Conservation (phyloP, 2,329 filamentous ascomycete species). For the Incumbomyces delicatus region DNA sequence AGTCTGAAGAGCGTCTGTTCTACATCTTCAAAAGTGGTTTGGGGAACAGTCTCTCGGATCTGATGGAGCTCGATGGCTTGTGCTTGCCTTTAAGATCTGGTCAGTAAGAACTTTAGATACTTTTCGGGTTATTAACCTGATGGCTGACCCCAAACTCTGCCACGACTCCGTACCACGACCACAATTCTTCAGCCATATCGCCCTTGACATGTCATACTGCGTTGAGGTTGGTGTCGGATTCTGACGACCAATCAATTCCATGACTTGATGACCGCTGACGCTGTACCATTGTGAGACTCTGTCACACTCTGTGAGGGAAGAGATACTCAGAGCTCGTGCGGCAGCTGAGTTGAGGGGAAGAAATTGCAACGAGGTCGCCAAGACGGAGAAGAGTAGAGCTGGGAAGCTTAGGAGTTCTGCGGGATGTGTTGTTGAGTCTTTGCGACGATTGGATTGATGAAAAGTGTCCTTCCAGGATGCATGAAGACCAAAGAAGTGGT, state of each 20-base stretch:
- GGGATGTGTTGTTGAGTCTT: background rate
- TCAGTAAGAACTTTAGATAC: background rate
- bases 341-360: background rate
- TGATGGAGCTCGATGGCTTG: constrained; percentile 9
- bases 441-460: background rate
- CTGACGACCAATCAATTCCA: constrained; percentile 7
- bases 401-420: constrained; percentile 6
- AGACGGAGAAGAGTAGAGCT: constrained; percentile 7
- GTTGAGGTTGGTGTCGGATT: constrained; percentile 6
- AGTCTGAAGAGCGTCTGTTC: background rate
- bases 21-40: background rate
- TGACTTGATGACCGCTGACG: constrained; percentile 1
- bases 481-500: constrained; percentile 5
- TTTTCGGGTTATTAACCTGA: constrained; percentile 2
- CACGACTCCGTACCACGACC: constrained; percentile 9
- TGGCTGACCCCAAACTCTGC: constrained; percentile 4
- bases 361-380: constrained; percentile 4
- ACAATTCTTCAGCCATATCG: constrained; percentile 8
- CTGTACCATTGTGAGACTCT: constrained; percentile 4
- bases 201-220: constrained; percentile 5
- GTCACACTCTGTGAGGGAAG: constrained; percentile 1
- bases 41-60: background rate
- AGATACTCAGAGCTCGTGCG: constrained; percentile 3
- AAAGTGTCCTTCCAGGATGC: background rate
- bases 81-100: constrained; percentile 6